Conservation (phyloP, 768 basidiomycete genomes). For the Russula lepida region DNA sequence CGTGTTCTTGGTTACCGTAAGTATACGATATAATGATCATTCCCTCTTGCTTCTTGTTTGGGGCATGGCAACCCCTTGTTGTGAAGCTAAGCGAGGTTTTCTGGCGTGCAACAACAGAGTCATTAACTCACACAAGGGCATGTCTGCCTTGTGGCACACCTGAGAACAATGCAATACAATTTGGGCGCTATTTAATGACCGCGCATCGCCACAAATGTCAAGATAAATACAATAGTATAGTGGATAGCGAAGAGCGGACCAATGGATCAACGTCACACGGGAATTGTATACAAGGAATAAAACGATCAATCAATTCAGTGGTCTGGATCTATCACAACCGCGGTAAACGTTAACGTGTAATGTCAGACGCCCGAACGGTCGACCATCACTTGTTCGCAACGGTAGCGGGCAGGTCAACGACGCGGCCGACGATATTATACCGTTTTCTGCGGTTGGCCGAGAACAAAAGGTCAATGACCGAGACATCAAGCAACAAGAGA, state of each 20-base stretch:
- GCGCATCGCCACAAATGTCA: background rate
- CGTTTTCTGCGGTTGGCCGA: slow-evolving; percentile 47
- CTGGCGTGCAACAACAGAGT: background rate
- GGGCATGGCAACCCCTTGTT: background rate
- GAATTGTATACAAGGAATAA: background rate
- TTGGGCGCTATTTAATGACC: too few relatives aligned
- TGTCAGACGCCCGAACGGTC: slow-evolving; percentile 2
- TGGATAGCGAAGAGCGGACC: background rate
- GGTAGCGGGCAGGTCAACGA: slow-evolving; percentile 44
- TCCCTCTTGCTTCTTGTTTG: background rate
- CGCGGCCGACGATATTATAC: slow-evolving; percentile 79
- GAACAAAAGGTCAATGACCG: background rate
- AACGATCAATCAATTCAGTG: background rate
- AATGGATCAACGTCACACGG: background rate
- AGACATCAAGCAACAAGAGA: slow-evolving; percentile 20
- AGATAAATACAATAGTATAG: too few relatives aligned
- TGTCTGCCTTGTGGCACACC: background rate
- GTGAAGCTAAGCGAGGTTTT: background rate
- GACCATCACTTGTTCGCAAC: slow-evolving; percentile 26
- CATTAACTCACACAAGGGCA: background rate
- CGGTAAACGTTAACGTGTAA: background rate
- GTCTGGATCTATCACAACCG: background rate
- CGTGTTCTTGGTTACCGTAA: background rate
- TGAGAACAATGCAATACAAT: background rate
- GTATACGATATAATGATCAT: background rate